Percentiles rank a stretch among this genome's conserved stretches.
Conservation (phyloP, 2,329 filamentous ascomycete genomes). For the Trichoderma sp. region DNA sequence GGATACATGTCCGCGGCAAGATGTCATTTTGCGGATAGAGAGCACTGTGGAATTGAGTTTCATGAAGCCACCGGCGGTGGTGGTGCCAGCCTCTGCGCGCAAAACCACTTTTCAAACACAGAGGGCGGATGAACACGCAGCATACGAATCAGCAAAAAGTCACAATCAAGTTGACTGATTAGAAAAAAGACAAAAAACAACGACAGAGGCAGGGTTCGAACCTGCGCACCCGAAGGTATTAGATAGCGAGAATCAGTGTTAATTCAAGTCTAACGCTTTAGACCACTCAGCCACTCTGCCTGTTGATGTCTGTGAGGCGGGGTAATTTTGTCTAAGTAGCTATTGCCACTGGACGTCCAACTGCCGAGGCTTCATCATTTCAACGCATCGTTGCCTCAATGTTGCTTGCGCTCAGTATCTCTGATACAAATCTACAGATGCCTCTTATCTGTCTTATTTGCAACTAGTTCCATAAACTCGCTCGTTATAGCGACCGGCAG, state of each 20-base stretch:
- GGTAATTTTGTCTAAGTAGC: not conserved
- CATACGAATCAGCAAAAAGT: not conserved
- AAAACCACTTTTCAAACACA: not conserved
- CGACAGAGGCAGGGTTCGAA: slow-evolving; percentile 29
- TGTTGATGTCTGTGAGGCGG: not conserved
- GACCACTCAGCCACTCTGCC: slow-evolving; percentile 29
- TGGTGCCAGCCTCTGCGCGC: not conserved
- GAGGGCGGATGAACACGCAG: not conserved
- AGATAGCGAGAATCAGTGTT: slow-evolving; percentile 26
- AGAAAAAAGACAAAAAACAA: not conserved
- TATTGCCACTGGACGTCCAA: fast-evolving
- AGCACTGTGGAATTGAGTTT: not conserved
- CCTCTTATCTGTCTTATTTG: not conserved
- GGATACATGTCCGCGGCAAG: not conserved
- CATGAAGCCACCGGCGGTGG: not conserved
- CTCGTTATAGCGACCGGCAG: not conserved
- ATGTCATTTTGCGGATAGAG: not conserved
- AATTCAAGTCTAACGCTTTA: slow-evolving; percentile 29
- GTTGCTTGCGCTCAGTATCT: not conserved
- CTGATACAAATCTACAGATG: not conserved
- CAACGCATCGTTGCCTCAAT: not conserved
- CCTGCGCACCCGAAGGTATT: slow-evolving; percentile 29
- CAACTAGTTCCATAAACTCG: not conserved
- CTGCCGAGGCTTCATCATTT: not conserved
- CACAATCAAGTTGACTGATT: not conserved